Evolutionary conservation across 1,284 basidiomycete species (phyloP).

Genomic region (Gomphus bonarii): DNA sequence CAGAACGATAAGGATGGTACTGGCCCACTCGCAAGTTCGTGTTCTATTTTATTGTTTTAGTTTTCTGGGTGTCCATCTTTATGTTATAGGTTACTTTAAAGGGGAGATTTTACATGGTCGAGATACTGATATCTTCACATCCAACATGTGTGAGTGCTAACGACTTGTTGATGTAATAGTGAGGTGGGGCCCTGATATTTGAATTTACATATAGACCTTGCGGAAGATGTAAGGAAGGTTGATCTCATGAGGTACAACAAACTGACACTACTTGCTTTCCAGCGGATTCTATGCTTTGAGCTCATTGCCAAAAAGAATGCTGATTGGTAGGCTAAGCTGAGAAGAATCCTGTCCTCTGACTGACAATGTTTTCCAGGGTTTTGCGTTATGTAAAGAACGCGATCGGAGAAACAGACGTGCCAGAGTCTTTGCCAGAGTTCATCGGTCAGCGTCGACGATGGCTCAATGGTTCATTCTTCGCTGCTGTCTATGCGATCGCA

Average conservation of each 20-base stretch:
- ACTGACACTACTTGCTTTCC: constrained; percentile 12
- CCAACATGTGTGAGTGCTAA: constrained; percentile 68
- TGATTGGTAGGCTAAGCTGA: constrained; percentile 47
- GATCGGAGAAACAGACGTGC: constrained; percentile 94
- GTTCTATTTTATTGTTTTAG: background rate
- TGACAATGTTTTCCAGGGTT: constrained; percentile 45
- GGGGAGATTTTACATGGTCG: constrained; percentile 87
- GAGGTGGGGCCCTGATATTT: background rate
- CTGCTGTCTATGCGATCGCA: constrained; percentile 75
- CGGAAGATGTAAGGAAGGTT: constrained; percentile 58
- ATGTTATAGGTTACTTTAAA: constrained; percentile 73
- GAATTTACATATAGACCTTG: constrained; percentile 45
- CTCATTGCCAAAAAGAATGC: constrained; percentile 86
- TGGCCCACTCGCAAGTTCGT: constrained; percentile 64
- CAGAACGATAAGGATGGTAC: constrained; percentile 81
- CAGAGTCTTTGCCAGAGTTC: constrained; percentile 89
- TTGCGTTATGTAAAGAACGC: constrained; percentile 95
- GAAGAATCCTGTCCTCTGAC: background rate
- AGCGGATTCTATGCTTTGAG: constrained; percentile 97
- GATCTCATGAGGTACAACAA: background rate
- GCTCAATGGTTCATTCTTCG: constrained; percentile 94
- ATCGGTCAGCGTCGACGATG: constrained; percentile 89
- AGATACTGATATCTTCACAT: constrained; percentile 93
- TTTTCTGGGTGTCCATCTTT: background rate
- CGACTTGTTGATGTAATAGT: background rate